Conservation (phyloP, 371 early-diverging fungal genomes). For the Chytridiales sp. region DNA sequence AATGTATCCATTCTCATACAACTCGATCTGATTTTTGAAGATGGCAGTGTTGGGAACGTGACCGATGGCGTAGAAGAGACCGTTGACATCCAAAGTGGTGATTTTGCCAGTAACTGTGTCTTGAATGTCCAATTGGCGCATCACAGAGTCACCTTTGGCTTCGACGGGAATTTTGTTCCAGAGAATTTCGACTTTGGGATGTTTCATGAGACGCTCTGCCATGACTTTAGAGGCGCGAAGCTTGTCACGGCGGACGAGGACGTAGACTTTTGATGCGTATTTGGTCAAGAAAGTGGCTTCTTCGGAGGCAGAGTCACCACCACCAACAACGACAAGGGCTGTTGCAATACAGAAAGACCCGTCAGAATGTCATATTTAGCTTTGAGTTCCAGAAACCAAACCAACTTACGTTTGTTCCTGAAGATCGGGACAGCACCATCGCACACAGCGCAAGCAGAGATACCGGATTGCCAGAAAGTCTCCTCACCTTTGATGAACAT, state of each 20-base stretch:
- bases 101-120: constrained; percentile 69
- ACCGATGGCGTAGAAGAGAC: constrained; percentile 99
- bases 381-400: no score
- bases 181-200: constrained; percentile 90
- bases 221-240: constrained; percentile 97
- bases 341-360: background rate
- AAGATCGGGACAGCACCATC: constrained; percentile 98
- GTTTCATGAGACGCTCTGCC: constrained; percentile 78
- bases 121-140: constrained; percentile 69
- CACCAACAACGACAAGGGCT: constrained; percentile 83
- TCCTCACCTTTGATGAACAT: constrained; percentile 68
- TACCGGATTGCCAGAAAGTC: constrained; percentile 91
- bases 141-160: constrained; percentile 83
- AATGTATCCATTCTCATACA: constrained; percentile 90
- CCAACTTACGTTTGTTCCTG: constrained; percentile 72
- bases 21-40: constrained; percentile 64
- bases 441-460: constrained; percentile 99
- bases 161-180: constrained; percentile 87
- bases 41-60: constrained; percentile 89
- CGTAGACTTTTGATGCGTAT: constrained; percentile 87
- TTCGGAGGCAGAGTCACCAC: constrained; percentile 99
- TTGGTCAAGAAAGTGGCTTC: constrained; percentile 96
- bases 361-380: background rate
- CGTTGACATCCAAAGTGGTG: constrained; percentile 61
- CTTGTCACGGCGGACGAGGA: constrained; percentile 93